Conservation (phyloP, 2,329 filamentous ascomycete species). For the Chrysoporthe deuterocubensis region DNA sequence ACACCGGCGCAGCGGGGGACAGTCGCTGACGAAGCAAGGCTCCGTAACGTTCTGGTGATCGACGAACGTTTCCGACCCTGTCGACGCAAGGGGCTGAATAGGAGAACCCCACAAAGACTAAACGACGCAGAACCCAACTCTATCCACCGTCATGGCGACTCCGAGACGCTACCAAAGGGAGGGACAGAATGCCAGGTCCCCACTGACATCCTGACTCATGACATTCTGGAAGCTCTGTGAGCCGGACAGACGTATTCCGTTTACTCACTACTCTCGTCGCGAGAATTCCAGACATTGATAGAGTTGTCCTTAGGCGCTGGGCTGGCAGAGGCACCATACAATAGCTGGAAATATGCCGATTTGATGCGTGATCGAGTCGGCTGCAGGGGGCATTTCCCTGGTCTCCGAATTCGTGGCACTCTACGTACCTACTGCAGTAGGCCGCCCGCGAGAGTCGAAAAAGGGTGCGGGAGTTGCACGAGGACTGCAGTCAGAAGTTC, state of each 20-base stretch:
- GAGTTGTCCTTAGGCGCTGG: not conserved
- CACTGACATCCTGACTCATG: slow-evolving; percentile 18
- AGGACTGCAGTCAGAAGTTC: slow-evolving; percentile 20
- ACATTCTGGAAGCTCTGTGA: slow-evolving; percentile 16
- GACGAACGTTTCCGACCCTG: slow-evolving; percentile 5
- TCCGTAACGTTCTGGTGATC: not conserved
- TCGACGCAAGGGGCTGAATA: slow-evolving; percentile 21
- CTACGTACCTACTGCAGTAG: not conserved
- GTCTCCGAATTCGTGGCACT: slow-evolving; percentile 1
- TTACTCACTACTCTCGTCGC: not conserved
- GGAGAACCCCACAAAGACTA: slow-evolving; percentile 13
- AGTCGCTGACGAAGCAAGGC: slow-evolving; percentile 3
- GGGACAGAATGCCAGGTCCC: slow-evolving; percentile 15
- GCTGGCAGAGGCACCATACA: not conserved
- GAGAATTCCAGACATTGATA: not conserved
- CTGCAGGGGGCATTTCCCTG: not conserved
- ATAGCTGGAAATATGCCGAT: not conserved
- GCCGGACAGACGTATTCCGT: slow-evolving; percentile 12
- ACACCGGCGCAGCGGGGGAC: not conserved
- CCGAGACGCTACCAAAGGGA: slow-evolving; percentile 16
- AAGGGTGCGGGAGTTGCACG: slow-evolving; percentile 24
- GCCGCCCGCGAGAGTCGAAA: slow-evolving; percentile 17
- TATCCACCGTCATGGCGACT: slow-evolving; percentile 19
- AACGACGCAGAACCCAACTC: slow-evolving; percentile 4
- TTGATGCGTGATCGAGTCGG: not conserved